These are phyloP conservation scores for Penicillium paradoxum DNA, from an alignment of 495 filamentous ascomycete species.

Conservation along the genomic window DNA sequence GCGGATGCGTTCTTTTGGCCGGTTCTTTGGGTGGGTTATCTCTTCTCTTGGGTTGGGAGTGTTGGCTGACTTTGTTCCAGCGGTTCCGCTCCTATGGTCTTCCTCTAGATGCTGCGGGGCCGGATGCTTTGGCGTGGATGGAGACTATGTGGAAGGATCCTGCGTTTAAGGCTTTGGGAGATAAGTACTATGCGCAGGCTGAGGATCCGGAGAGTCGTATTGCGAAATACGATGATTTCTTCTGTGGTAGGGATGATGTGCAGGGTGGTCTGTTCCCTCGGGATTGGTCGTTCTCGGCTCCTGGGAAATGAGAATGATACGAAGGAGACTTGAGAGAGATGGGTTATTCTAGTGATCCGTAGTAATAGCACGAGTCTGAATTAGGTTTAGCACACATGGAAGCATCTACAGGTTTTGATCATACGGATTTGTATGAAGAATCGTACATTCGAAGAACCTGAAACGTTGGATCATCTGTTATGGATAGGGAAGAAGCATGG, in stretches of 20 bases:
- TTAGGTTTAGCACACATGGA: too few species aligned
- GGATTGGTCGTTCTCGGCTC: conserved; percentile 35
- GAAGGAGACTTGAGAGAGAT: background rate
- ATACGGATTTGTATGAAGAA: background rate
- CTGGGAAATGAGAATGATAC: background rate
- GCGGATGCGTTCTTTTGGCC: conserved; percentile 35
- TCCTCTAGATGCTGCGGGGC: conserved; percentile 31
- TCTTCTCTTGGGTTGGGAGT: background rate
- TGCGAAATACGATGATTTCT: conserved; percentile 40
- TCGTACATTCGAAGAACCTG: background rate
- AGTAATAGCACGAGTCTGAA: too few species aligned
- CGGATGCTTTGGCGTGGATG: conserved; percentile 41
- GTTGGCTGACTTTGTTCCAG: conserved; percentile 15
- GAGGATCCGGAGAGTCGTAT: conserved; percentile 34
- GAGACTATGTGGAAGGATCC: conserved; percentile 47
- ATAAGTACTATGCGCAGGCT: conserved; percentile 37
- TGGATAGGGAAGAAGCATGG: background rate
- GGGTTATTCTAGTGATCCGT: background rate
- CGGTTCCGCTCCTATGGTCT: conserved; percentile 44
- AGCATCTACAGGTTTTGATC: too few species aligned
- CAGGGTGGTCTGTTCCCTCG: conserved; percentile 31
- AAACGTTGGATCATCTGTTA: background rate
- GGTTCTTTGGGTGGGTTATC: conserved; percentile 34
- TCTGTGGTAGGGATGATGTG: conserved; percentile 28
- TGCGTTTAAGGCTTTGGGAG: conserved; percentile 22